A percentile compares a stretch with the other conserved stretches of the same genome.
phyloP scores from a whole-genome alignment of 176 grass and related monocot genomes.

The sorghum (Sorghum bicolor) region Sorghum_bicolor_NCBIv3 NC_012870.2:6131501-6132000 shows the following conservation, averaged over 20 bases:
- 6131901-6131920: background rate
- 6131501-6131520: too few relatives aligned
- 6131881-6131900: background rate
- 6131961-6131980: too few relatives aligned
- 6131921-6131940: background rate
- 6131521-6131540: background rate
- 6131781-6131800: too few relatives aligned
- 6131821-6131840: too few relatives aligned
- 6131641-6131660: background rate
- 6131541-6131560: background rate
- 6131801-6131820: too few relatives aligned
- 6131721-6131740: background rate
- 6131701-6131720: background rate
- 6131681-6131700: background rate
- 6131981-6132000: background rate
- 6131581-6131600: too few relatives aligned
- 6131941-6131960: background rate
- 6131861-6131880: background rate
- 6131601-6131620: background rate
- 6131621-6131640: background rate
- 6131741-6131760: background rate
- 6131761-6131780: too few relatives aligned
- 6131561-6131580: background rate
- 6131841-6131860: too few relatives aligned
- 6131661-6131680: background rate